These are phyloP conservation scores for Eucalyptus pumila DNA, from an alignment of 345 rosid species.

Conservation along the genomic window DNA sequence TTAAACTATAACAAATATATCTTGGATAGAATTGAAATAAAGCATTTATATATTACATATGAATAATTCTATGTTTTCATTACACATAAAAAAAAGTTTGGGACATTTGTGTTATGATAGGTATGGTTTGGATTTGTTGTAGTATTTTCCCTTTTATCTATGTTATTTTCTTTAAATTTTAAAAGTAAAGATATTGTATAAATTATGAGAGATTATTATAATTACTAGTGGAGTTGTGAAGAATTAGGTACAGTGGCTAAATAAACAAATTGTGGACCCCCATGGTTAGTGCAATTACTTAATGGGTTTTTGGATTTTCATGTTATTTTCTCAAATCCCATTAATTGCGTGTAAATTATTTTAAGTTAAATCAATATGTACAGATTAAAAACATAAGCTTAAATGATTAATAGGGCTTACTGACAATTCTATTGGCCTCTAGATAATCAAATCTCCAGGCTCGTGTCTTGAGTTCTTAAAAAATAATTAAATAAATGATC, in stretches of 20 bases:
- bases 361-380: neutral
- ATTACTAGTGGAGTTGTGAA: neutral
- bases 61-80: too few relatives aligned
- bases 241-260: neutral
- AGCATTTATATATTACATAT: too few relatives aligned
- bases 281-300: neutral
- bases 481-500: neutral
- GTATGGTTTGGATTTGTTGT: neutral
- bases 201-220: neutral
- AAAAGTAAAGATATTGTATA: neutral
- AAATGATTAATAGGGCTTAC: neutral
- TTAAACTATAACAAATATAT: too few relatives aligned
- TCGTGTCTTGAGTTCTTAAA: fast-evolving
- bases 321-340: neutral
- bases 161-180: neutral
- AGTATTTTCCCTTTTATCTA: neutral
- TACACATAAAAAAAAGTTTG: too few relatives aligned
- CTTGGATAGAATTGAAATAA: too few relatives aligned
- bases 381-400: fast-evolving
- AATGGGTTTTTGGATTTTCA: neutral
- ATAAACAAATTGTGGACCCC: neutral
- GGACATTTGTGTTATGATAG: too few relatives aligned
- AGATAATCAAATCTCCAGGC: neutral
- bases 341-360: neutral
- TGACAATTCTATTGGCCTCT: neutral